These are phyloP conservation scores for Penicillium corylophilum DNA, from an alignment of 2,329 filamentous ascomycete genomes.

Conservation along the genomic window DNA sequence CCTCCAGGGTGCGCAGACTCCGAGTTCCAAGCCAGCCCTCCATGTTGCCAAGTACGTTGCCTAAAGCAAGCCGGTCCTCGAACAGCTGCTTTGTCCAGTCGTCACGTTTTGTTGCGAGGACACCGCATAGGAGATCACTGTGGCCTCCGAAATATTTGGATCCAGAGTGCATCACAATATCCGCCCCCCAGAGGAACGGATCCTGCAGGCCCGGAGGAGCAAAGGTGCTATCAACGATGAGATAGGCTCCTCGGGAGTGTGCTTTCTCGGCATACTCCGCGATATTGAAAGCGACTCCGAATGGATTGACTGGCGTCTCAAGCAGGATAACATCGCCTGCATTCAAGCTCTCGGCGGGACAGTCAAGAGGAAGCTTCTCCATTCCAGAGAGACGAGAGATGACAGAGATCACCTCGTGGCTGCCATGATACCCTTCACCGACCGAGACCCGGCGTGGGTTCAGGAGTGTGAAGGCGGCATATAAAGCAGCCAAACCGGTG, in stretches of 20 bases:
- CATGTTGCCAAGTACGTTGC: constrained; percentile 78
- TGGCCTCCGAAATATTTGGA: constrained; percentile 96
- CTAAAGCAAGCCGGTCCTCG: constrained; percentile 71
- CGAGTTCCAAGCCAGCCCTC: constrained; percentile 89
- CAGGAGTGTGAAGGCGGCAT: constrained; percentile 76
- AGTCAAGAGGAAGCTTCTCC: constrained; percentile 68
- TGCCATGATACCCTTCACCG: constrained; percentile 85
- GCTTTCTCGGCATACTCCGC: constrained; percentile 68
- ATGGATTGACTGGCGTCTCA: constrained; percentile 89
- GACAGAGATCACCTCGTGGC: constrained; percentile 78
- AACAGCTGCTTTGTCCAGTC: constrained; percentile 60
- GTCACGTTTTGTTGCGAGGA: constrained; percentile 62
- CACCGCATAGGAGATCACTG: constrained; percentile 86
- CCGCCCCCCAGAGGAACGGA: constrained; percentile 75
- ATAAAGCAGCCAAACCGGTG: constrained; percentile 82
- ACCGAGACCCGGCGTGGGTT: constrained; percentile 83
- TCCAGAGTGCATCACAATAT: constrained; percentile 84
- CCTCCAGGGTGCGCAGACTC: constrained; percentile 77
- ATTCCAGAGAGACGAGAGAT: constrained; percentile 74
- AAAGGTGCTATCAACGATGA: constrained; percentile 87
- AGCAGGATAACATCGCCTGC: constrained; percentile 81
- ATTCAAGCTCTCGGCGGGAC: constrained; percentile 62
- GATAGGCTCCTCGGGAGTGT: constrained; percentile 65
- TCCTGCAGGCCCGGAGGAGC: constrained; percentile 84
- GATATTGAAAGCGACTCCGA: constrained; percentile 73